Conservation (phyloP, 768 basidiomycete species). For the Serendipita sp. region DNA sequence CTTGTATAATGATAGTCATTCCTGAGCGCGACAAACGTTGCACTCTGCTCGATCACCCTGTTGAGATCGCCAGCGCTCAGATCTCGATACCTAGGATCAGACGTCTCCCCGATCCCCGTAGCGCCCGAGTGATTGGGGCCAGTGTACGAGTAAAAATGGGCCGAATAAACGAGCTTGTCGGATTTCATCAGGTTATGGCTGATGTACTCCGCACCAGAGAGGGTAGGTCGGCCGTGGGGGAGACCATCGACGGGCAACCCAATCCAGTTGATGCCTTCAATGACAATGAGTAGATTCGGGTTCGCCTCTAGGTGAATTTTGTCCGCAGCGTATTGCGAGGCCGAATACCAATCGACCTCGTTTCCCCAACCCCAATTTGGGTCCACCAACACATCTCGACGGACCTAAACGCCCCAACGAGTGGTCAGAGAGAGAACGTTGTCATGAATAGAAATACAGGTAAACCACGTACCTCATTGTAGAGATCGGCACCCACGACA, state of each 20-base stretch:
- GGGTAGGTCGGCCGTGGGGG: slow-evolving; percentile 7
- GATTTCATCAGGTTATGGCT: slow-evolving; percentile 8
- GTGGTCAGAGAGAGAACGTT: too few relatives aligned
- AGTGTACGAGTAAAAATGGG: slow-evolving; percentile 10
- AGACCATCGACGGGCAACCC: slow-evolving; percentile 6
- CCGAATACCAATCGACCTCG: slow-evolving; percentile 6
- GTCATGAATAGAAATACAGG: too few relatives aligned
- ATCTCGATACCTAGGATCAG: slow-evolving; percentile 9
- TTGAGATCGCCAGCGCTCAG: neutral
- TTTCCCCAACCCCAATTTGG: slow-evolving; percentile 9
- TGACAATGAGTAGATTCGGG: slow-evolving; percentile 8
- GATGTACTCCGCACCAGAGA: neutral
- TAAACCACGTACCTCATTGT: slow-evolving; percentile 9
- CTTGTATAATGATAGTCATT: neutral
- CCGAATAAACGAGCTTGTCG: slow-evolving; percentile 11
- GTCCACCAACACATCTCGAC: slow-evolving; percentile 6
- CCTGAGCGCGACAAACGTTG: slow-evolving; percentile 4
- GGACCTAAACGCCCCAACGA: neutral
- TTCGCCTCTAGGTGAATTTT: slow-evolving; percentile 9
- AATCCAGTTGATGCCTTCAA: slow-evolving; percentile 11
- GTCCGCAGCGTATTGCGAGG: slow-evolving; percentile 6
- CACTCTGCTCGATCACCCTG: neutral
- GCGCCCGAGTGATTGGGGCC: slow-evolving; percentile 9
- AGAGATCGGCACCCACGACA: slow-evolving; percentile 10
- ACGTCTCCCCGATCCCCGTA: slow-evolving; percentile 6